Base-by-base conservation (phyloP, 768 basidiomycete species). In the Boletus subcaerulescens region DNA sequence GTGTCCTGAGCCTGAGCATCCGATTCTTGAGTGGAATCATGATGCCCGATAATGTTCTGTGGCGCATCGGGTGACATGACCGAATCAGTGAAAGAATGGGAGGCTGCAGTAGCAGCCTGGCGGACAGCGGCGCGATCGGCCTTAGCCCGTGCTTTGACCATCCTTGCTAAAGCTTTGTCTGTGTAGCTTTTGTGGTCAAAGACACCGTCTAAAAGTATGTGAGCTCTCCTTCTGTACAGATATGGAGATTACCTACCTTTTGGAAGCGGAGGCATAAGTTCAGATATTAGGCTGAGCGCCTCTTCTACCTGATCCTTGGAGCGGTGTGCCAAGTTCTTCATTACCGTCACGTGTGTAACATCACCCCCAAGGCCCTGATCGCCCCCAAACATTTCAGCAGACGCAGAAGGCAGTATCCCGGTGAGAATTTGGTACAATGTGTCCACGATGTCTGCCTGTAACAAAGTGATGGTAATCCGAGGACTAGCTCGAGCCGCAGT, bases 241-340 rank as follows among this genome's bases (percentile, higher is more conserved):
- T 7, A 45, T 17, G 11, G 8, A 45, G 22, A 3, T 0, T 10
- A 36, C 74, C 35, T 63, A 91, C 93, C 93, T 83, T 91, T 93
- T 0, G 94, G 91, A 38, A 95, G 72, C 10, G 97, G 93, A 1
- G 97, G 97, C 71, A 99, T 82, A 14, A 99, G 74, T 68, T 99
- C 97, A 22, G 90, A 89, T 33, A 96, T 77, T 38, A 98, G 80
- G 58, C 87, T 87, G 36, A 99, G 76, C 0, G 91, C 86, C 72
- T 99, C 97, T 72, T 98, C 95, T 6, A 98, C 84, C 69, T 98
- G 95, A 56, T 99, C 97, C 73, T 98, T 98, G 5, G 97, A 91
- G 29, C 94, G 81, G 70, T 98, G 94, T 1, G 93, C 93, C 43
- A 99, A 76, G 69, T 96, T 98, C 73, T 98, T 92, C 86, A 98